Percentiles rank a stretch among this genome's conserved stretches.
Evolutionary conservation across 1,139 yeast genomes (phyloP).

Genomic region (Saccharomyces hybrid): DNA sequence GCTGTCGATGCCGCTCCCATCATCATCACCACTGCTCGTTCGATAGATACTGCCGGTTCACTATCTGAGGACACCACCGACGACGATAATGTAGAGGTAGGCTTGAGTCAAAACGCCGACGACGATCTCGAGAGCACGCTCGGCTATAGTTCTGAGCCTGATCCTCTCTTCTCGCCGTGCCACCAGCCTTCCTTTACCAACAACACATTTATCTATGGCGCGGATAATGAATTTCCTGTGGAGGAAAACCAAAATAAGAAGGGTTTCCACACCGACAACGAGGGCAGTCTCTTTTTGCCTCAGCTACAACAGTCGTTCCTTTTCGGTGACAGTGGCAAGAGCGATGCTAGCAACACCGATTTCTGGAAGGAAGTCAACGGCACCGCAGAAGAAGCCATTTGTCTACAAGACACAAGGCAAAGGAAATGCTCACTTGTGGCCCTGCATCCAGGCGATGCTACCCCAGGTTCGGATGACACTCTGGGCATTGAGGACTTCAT

Average conservation of each 20-base stretch:
- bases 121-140: slow-evolving; percentile 5
- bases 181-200: slow-evolving; percentile 7
- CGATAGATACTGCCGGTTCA: slow-evolving; percentile 1
- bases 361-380: slow-evolving; percentile 29
- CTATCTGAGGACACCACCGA: not conserved
- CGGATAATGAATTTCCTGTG: not conserved
- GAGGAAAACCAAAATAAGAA: not conserved
- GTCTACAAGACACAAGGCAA: slow-evolving; percentile 5
- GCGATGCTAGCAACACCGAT: slow-evolving; percentile 15
- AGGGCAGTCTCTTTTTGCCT: not conserved
- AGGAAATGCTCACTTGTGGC: slow-evolving; percentile 2
- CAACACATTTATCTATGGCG: not conserved
- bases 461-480: slow-evolving; percentile 5
- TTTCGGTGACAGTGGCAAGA: not conserved
- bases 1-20: not conserved
- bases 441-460: slow-evolving; percentile 2
- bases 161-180: slow-evolving; percentile 1
- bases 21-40: not conserved
- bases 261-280: not conserved
- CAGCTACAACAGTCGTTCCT: not conserved
- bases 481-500: slow-evolving; percentile 11
- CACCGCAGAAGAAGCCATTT: slow-evolving; percentile 18
- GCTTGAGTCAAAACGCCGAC: not conserved
- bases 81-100: slow-evolving; percentile 2
- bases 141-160: slow-evolving; percentile 4